A percentile compares a stretch with the other conserved stretches of the same genome.
Conservation (phyloP, 345 rosid genomes). For the Eucalyptus tenuipes region DNA sequence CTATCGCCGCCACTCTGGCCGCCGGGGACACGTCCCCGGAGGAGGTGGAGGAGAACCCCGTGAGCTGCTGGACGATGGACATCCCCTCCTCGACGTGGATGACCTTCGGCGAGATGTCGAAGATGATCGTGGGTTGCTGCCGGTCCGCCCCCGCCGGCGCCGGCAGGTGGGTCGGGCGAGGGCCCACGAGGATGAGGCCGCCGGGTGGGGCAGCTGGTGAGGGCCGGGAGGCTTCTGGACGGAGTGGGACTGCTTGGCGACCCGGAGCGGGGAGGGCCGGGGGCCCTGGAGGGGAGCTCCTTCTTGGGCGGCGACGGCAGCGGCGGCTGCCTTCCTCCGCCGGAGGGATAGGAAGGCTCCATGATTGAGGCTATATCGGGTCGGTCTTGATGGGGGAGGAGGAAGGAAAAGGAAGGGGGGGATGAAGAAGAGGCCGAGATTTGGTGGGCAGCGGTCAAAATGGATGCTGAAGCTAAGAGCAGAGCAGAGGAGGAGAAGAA, state of each 20-base stretch:
- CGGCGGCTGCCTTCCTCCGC: not conserved
- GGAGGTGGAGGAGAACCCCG: constrained; percentile 40
- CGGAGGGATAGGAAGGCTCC: not conserved
- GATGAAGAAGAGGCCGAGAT: not conserved
- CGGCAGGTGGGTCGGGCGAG: constrained; percentile 4
- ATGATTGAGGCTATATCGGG: not conserved
- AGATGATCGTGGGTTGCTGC: constrained; percentile 53
- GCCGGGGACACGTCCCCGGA: constrained; percentile 62
- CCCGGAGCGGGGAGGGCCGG: constrained; percentile 56
- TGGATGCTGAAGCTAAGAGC: not conserved
- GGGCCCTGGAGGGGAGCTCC: constrained; percentile 58
- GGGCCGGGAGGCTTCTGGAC: constrained; percentile 40
- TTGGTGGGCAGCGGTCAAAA: not conserved
- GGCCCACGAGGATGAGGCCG: not conserved
- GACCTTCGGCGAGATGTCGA: constrained; percentile 69
- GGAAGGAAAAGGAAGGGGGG: not conserved
- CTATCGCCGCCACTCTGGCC: constrained; percentile 66
- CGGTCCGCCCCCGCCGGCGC: not conserved
- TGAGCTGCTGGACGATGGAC: constrained; percentile 81
- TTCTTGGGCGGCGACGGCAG: constrained; percentile 9
- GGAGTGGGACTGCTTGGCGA: constrained; percentile 52
- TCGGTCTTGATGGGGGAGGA: not conserved
- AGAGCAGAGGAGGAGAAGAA: not conserved
- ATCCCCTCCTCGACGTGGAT: constrained; percentile 53
- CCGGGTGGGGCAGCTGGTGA: constrained; percentile 11